Base-by-base conservation (phyloP, 75 land plant species). In the Picea sitchensis region DNA sequence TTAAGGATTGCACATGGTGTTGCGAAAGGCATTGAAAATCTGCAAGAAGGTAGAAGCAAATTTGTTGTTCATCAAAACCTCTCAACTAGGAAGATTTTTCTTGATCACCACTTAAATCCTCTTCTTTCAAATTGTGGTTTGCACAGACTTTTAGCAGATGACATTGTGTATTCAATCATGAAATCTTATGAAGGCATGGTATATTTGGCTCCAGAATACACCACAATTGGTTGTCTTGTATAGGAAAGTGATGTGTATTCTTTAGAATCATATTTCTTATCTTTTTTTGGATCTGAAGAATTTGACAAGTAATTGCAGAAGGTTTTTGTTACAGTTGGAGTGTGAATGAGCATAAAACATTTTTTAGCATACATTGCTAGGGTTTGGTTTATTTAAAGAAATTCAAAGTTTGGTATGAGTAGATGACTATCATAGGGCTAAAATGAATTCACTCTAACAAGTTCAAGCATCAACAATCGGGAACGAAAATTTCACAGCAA, bases 161-260 rank as follows among this genome's bases (percentile, higher is more conserved):
- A 95, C 63, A 82, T 89, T 23, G 87, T 91, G 76, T 95, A 90
- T 87, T 86, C 96, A 11, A 79, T 84, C 36, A 87, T 91, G 64
- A 95, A 95, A 77, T 76, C 88, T 38, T 88, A 88, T 64, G 94
- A 91, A 59, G 88, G 89, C 20, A 86, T 85, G 82, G 98, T 95
- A 12, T 95, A 91, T 80, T 75, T 95, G 36, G 93, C 98, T 15
- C 98, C 98, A 5, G 95, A 95, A 56, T 95, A 95, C 81, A 79
- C 88, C 2, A 87, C 79, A 17, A 82, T 83, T 0, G 96, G 94
- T 31, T 77, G 85, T 12, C 82, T 89, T 69, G 90, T 88, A 5
- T 91, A 95, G 44, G 87, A 90, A 69, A 90, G 92, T 60, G 98
- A 95, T 65, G 86, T 95, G 54, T 93, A 93, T 79, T 93, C 3